phyloP scores from a whole-genome alignment of 129 eudicot species.

The Sambucus nigra region DNA sequence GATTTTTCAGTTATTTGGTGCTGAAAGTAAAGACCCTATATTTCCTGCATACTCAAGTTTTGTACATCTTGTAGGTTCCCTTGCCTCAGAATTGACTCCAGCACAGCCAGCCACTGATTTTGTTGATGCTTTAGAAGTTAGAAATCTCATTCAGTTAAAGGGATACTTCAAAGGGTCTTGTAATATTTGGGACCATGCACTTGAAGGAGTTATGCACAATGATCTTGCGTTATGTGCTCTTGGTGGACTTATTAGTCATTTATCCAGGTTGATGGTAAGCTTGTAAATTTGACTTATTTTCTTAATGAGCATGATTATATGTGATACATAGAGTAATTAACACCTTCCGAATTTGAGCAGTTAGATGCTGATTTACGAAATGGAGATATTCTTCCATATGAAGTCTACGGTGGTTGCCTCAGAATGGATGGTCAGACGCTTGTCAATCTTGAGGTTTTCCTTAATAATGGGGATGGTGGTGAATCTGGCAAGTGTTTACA shows the following conservation, averaged over 20 bases:
- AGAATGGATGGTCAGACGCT: slow-evolving; percentile 97
- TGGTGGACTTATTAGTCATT: slow-evolving; percentile 70
- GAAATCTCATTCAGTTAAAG: slow-evolving; percentile 37
- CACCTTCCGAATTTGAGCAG: slow-evolving; percentile 32
- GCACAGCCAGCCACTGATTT: slow-evolving; percentile 41
- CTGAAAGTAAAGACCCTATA: background rate
- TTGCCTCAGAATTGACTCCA: slow-evolving; percentile 46
- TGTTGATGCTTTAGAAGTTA: slow-evolving; percentile 48
- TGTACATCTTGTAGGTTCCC: slow-evolving; percentile 38
- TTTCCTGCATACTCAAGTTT: slow-evolving; percentile 7
- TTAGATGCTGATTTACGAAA: slow-evolving; percentile 59
- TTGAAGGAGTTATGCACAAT: slow-evolving; percentile 46
- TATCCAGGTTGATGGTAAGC: slow-evolving; percentile 79
- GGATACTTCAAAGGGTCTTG: slow-evolving; percentile 64
- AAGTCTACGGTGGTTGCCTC: slow-evolving; percentile 79
- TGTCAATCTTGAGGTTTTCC: slow-evolving; percentile 80
- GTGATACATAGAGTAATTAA: background rate
- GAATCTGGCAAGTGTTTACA: slow-evolving; percentile 49
- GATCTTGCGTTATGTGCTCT: slow-evolving; percentile 77
- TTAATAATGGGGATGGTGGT: slow-evolving; percentile 76
- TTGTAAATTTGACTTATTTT: slow-evolving; percentile 1
- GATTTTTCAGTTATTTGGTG: background rate
- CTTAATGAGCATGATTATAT: slow-evolving; percentile 1
- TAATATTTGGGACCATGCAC: slow-evolving; percentile 36
- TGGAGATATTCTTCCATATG: slow-evolving; percentile 68